Evolutionary conservation across 768 basidiomycete species (phyloP).

Genomic region (Chiua virens): DNA sequence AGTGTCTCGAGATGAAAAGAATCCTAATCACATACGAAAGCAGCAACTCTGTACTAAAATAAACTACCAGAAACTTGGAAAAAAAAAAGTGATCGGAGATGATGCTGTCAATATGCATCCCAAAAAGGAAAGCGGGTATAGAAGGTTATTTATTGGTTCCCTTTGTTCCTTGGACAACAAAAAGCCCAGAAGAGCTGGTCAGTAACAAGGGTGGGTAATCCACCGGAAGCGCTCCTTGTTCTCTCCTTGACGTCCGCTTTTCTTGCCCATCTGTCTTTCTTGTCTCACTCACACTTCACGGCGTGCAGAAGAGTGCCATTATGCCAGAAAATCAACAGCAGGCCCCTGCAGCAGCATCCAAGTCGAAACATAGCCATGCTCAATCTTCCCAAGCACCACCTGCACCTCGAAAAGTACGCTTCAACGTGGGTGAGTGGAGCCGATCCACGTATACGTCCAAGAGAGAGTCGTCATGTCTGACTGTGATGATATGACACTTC

Average conservation of each 20-base stretch:
- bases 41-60: constrained; percentile 4
- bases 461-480: background rate
- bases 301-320: too few relatives aligned
- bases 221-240: constrained; percentile 14
- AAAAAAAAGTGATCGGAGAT: too few relatives aligned
- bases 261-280: background rate
- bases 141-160: background rate
- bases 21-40: too few relatives aligned
- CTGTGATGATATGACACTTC: background rate
- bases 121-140: constrained; percentile 2
- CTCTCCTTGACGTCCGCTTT: constrained; percentile 6
- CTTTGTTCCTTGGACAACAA: constrained; percentile 25
- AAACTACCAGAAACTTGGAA: too few relatives aligned
- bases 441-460: background rate
- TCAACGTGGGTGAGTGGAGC: constrained; percentile 69
- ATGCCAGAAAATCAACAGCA: constrained; percentile 31
- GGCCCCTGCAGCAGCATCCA: constrained; percentile 18
- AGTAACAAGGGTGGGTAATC: background rate
- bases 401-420: constrained; percentile 81
- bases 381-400: constrained; percentile 42
- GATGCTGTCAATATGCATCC: background rate
- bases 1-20: too few relatives aligned
- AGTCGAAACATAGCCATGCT: constrained; percentile 48
- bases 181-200: constrained; percentile 5
- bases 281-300: constrained; percentile 6